Percentiles rank a stretch among this genome's conserved stretches.
Evolutionary conservation across 768 basidiomycete species (phyloP).

Genomic region (Tubosaeta sp.): DNA sequence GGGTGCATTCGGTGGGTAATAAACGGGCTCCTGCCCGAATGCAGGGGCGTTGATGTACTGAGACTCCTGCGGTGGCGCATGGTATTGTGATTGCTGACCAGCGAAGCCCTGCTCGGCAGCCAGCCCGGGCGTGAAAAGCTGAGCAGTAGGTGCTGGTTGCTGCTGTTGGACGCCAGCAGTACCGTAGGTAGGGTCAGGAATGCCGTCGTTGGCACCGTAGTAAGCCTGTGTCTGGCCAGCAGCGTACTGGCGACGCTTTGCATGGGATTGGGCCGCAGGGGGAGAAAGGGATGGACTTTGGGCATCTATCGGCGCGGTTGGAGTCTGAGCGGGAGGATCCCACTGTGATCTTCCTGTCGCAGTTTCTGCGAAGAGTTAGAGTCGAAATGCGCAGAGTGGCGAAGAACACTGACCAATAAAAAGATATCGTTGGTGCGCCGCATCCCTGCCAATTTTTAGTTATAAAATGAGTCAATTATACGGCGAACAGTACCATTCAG

Average conservation of each 20-base stretch:
- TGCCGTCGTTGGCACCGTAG: conserved; percentile 50
- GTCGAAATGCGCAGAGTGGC: conserved; percentile 3
- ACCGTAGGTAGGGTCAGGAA: conserved; percentile 45
- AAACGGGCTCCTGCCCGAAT: conserved; percentile 41
- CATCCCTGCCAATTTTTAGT: conserved; percentile 56
- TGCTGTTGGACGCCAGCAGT: conserved; percentile 30
- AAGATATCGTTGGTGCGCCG: conserved; percentile 72
- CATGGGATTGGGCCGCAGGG: conserved; percentile 38
- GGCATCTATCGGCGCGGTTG: conserved; percentile 36
- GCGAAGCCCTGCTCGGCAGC: conserved; percentile 66
- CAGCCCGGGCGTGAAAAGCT: conserved; percentile 85
- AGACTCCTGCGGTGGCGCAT: conserved; percentile 38
- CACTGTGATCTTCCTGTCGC: conserved; percentile 83
- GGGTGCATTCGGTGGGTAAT: conserved; percentile 35
- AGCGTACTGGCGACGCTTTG: conserved; percentile 89
- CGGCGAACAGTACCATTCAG: conserved; percentile 68
- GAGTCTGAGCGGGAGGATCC: conserved; percentile 62
- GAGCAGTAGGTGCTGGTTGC: conserved; percentile 38
- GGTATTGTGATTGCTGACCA: conserved; percentile 49
- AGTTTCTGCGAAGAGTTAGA: conserved; percentile 54
- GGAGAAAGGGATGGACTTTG: conserved; percentile 44
- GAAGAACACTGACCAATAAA: conserved; percentile 70
- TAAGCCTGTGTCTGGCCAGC: conserved; percentile 91
- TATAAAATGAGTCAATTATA: not conserved
- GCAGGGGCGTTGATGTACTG: conserved; percentile 44